Evolutionary conservation across 2,329 filamentous ascomycete species (phyloP).

Genomic region (Dendrostoma leiphaemia): DNA sequence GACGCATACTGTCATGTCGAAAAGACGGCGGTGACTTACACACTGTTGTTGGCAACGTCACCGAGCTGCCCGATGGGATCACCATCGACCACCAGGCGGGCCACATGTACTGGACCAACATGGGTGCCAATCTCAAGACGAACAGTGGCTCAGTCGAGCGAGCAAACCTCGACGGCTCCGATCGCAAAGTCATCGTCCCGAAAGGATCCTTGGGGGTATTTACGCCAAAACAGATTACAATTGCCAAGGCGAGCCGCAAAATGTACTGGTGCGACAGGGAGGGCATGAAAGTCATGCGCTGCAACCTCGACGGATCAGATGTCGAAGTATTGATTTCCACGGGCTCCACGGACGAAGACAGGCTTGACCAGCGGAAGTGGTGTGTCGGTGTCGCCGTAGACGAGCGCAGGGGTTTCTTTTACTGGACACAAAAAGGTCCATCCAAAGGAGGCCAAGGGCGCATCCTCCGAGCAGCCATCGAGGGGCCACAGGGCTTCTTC

Average conservation of each 20-base stretch:
- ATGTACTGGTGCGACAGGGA: constrained; percentile 45
- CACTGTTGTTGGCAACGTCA: constrained; percentile 25
- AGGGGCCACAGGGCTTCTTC: constrained; percentile 31
- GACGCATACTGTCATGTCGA: constrained; percentile 22
- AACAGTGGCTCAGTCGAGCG: constrained; percentile 35
- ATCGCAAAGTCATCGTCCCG: constrained; percentile 41
- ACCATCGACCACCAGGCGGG: constrained; percentile 30
- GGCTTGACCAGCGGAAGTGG: constrained; percentile 39
- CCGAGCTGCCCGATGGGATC: constrained; percentile 42
- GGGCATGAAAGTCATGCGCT: constrained; percentile 38
- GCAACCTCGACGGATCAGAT: constrained; percentile 36
- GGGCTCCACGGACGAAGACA: constrained; percentile 16
- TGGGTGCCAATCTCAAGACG: constrained; percentile 38
- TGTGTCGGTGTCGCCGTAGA: constrained; percentile 55
- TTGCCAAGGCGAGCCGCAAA: constrained; percentile 29
- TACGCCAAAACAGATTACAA: constrained; percentile 46
- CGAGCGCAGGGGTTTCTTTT: constrained; percentile 40
- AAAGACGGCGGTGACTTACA: constrained; percentile 22
- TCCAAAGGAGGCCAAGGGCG: constrained; percentile 49
- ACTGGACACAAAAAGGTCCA: constrained; percentile 60
- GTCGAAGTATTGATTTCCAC: constrained; percentile 37
- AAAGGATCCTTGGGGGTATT: constrained; percentile 37
- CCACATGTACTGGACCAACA: constrained; percentile 49
- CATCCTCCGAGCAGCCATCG: constrained; percentile 49
- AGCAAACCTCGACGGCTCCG: constrained; percentile 47